Percentiles rank a stretch among this genome's conserved stretches.
Evolutionary conservation across 1,139 yeast genomes (phyloP).

Genomic region (Candida sp.): DNA sequence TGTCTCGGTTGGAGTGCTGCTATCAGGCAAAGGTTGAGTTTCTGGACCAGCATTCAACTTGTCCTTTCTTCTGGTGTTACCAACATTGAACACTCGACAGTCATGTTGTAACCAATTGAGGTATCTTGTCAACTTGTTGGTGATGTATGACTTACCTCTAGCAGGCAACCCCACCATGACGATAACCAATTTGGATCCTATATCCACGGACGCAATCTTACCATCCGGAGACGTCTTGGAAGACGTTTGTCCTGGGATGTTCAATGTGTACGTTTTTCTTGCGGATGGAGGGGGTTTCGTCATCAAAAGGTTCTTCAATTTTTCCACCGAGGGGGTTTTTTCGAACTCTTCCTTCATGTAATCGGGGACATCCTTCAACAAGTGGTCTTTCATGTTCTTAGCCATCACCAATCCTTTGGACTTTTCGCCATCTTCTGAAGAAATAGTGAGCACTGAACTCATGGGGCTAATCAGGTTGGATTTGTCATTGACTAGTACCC

Average conservation of each 20-base stretch:
- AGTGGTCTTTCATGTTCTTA: constrained; percentile 20
- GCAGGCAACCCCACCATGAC: constrained; percentile 97
- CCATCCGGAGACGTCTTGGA: constrained; percentile 88
- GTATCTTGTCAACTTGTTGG: constrained; percentile 86
- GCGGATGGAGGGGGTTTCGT: constrained; percentile 46
- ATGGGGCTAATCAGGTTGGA: constrained; percentile 19
- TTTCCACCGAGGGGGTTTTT: constrained; percentile 48
- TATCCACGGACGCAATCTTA: constrained; percentile 69
- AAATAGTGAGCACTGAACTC: constrained; percentile 11
- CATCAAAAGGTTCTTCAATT: constrained; percentile 38
- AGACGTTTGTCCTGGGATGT: constrained; percentile 91
- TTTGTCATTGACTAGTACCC: constrained; percentile 2
- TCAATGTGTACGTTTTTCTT: constrained; percentile 75
- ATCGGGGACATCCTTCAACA: constrained; percentile 38
- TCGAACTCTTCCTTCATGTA: constrained; percentile 39
- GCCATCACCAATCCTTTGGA: constrained; percentile 9
- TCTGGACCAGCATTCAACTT: constrained; percentile 76
- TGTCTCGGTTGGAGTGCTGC: constrained; percentile 45
- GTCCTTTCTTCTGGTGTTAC: constrained; percentile 85
- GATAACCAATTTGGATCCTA: constrained; percentile 83
- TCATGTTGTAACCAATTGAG: constrained; percentile 93
- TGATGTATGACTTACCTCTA: constrained; percentile 89
- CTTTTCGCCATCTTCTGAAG: constrained; percentile 3
- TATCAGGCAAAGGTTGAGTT: constrained; percentile 70
- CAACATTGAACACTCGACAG: constrained; percentile 90